Base-by-base conservation (phyloP, 495 filamentous ascomycete species). In the Aspergillus asperescens region DNA sequence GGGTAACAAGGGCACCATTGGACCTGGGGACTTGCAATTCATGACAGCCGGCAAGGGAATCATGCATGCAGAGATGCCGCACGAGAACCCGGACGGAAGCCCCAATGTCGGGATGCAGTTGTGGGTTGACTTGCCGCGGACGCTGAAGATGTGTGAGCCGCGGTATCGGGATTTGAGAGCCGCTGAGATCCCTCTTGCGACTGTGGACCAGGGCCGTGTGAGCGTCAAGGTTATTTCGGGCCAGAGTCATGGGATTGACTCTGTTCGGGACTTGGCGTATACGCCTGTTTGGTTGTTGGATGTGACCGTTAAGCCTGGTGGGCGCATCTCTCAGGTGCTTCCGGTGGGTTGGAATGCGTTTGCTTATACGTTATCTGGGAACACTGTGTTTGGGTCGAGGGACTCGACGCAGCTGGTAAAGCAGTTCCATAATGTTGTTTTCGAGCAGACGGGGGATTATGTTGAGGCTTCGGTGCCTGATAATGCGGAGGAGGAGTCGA, bases 11-110 rank as follows among this genome's bases (percentile, higher is more conserved):
- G 93, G 91, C 42, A 91, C 87, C 5, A 92, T 98, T 55, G 79
- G 86, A 44, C 67, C 85, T 0, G 92, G 92, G 3, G 93, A 95
- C 52, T 68, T 97, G 35, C 92, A 97, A 64, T 97, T 97, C 80
- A 97, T 97, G 92, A 96, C 92, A 0, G 92, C 92, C 4, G 92
- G 92, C 0, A 73, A 80, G 4, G 92, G 92, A 5, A 95, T 96
- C 62, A 86, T 97, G 78, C 92, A 97, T 63, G 89, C 93, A 8
- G 92, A 97, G 73, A 97, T 97, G 91, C 92, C 92, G 16, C 77
- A 82, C 38, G 85, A 89, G 64, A 88, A 88, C 57, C 54, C 68
- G 2, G 87, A 94, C 63, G 91, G 89, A 5, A 79, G 72, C 39
- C 75, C 85, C 39, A 95, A 89, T 61, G 81, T 95, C 52, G 92